phyloP scores from a whole-genome alignment of 169 alveolate genomes.

The Eimeria maxima region DNA sequence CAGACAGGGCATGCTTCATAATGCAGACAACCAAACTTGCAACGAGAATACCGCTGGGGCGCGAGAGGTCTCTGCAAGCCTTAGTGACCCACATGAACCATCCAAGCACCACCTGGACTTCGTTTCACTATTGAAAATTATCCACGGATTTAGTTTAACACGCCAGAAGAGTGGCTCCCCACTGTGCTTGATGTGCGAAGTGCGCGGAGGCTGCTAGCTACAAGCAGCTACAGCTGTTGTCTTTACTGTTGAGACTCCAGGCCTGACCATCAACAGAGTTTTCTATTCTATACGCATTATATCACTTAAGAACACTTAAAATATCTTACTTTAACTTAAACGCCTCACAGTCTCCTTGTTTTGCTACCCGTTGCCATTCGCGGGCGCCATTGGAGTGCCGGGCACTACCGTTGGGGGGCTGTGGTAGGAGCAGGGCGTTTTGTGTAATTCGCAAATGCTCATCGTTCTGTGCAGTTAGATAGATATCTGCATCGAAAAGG shows the following conservation, averaged over 20 bases:
- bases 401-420: slow-evolving; percentile 15
- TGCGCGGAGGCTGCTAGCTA: slow-evolving; percentile 11
- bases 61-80: background rate
- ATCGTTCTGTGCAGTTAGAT: background rate
- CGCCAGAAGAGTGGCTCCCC: background rate
- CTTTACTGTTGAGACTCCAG: background rate
- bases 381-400: background rate
- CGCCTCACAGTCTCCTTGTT: background rate
- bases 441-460: background rate
- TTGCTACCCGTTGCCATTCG: background rate
- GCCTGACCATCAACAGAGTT: background rate
- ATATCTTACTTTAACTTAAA: background rate
- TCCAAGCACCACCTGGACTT: background rate
- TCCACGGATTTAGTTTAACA: background rate
- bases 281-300: background rate
- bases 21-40: background rate
- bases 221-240: background rate
- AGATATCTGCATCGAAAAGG: background rate
- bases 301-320: background rate
- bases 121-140: background rate
- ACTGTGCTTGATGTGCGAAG: background rate
- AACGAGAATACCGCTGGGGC: background rate
- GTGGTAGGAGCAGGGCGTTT: slow-evolving; percentile 25
- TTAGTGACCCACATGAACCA: background rate
- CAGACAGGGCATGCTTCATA: background rate